Base-by-base conservation (phyloP, 2,329 filamentous ascomycete species). In the Cladosporium colombiae region DNA sequence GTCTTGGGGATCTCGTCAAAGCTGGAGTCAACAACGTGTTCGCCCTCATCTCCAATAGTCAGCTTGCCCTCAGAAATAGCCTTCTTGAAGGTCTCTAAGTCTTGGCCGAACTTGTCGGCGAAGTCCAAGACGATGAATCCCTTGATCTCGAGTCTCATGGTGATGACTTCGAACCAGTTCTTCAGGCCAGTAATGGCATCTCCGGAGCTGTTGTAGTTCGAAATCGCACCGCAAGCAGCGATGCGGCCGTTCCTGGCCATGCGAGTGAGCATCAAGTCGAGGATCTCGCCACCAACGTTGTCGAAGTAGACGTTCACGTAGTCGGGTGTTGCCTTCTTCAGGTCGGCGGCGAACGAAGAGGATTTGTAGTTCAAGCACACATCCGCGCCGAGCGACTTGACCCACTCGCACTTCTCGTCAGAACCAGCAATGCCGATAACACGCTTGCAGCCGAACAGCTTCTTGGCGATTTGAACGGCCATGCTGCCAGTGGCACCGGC, bases 231-330 rank as follows among this genome's bases (percentile, higher is more conserved):
- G 77, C 90, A 92, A 78, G 90, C 89, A 70, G 89, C 71, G 21
- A 92, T 90, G 37, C 89, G 83, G 16, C 89, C 80, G 74, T 84
- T 80, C 61, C 79, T 78, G 65, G 87, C 88, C 66, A 90, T 89
- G n/a, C 88, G 83, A 3, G 77, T 79, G 46, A 92, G 81, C 53
- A 87, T 88, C 68, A 86, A 77, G 73, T 92, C 88, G 33, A 92
- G 81, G 63, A 91, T 89, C 68, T 90, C 87, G 6, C 89, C 89
- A 13, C 89, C 89, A 23, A 90, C 88, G 78, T 91, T 91, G 77
- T 92, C 89, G 75, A 87, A 92, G 78, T 87, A 92, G 16, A 92
- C 87, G 89, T 86, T 82, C 1, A 84, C 83, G 69, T 79, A 82
- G 25, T 62, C 78, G 1, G 80, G 78, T 0, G 83, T 84, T 4